A percentile compares a stretch with the other conserved stretches of the same genome.
Conservation (phyloP, 495 filamentous ascomycete species). For the Baudoinia panamericana region DNA sequence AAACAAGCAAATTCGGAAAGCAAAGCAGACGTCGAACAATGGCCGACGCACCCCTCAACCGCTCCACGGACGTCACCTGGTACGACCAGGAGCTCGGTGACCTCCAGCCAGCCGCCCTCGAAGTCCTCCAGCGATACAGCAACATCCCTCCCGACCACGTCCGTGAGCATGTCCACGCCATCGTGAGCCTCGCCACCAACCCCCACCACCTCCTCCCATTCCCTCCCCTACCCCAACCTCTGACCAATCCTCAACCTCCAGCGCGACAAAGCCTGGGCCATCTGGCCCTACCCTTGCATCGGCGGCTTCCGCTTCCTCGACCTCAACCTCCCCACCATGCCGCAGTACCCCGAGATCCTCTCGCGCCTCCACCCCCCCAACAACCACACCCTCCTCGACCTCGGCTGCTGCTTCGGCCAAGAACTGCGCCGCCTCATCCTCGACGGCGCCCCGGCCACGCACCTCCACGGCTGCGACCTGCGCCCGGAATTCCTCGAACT, state of each 20-base stretch:
- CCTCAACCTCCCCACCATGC: slow-evolving; percentile 2
- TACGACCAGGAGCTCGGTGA: neutral
- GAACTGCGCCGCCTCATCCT: slow-evolving; percentile 27
- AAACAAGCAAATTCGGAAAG: too few relatives aligned
- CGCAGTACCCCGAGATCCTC: slow-evolving; percentile 10
- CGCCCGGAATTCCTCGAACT: slow-evolving; percentile 18
- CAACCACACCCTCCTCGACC: slow-evolving; percentile 25
- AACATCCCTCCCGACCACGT: slow-evolving; percentile 1
- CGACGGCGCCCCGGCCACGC: slow-evolving; percentile 24
- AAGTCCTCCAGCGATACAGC: neutral
- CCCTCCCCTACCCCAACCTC: too few relatives aligned
- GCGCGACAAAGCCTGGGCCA: slow-evolving; percentile 18
- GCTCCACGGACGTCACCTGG: neutral
- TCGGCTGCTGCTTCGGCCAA: slow-evolving; percentile 31
- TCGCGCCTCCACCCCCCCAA: slow-evolving; percentile 17
- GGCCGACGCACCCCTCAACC: too few relatives aligned
- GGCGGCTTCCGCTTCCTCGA: slow-evolving; percentile 10
- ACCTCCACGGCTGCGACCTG: slow-evolving; percentile 26
- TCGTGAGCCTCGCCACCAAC: too few relatives aligned
- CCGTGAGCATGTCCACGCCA: neutral
- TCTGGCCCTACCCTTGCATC: slow-evolving; percentile 21
- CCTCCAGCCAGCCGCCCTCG: neutral
- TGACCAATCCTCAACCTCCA: neutral
- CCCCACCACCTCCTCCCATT: too few relatives aligned
- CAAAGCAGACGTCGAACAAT: too few relatives aligned